Base-by-base conservation (phyloP, 139 green algal genomes). In the Chlorella sp. region DNA sequence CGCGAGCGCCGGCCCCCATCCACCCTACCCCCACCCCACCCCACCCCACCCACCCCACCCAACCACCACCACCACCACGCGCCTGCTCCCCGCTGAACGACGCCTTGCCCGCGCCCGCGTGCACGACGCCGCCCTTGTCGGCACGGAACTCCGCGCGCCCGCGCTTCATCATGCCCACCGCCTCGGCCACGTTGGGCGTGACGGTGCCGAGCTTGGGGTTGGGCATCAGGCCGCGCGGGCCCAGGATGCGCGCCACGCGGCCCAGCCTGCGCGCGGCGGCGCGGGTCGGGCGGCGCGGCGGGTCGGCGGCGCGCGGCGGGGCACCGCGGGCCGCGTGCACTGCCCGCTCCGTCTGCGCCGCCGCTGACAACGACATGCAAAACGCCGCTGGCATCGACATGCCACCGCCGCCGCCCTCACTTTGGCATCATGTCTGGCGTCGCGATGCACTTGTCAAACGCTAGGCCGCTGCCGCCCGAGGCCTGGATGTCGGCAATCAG, bases 121-220 rank as follows among this genome's bases (percentile, higher is more conserved):
- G 94, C 35, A 98, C 73, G n/a, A 92, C 85, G 29, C 67, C 88
- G 19, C 86, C 87, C 53, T 87, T 89, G 71, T 96, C 90, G 1
- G 91, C 85, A n/a, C 89, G 82, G 83, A 93, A 98, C 84, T 97
- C 88, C n/a, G 96, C 82, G 6, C 85, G 77, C 23, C 94, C 94
- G 19, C 69, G 61, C 71, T 93, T 92, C 55, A 95, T 82, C n/a
- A 84, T 77, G 23, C 58, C 29, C 21, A 98, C 74, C 1, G 93
- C 93, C 3, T 65, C 71, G 0, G 62, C 82, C 35, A 98, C 84
- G 58, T 95, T 77, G 0, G 59, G 36, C 0, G 92, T 94, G 6
- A 98, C 80, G 14, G 93, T 98, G 46, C 95, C 95, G 66, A 94
- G 82, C 90, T 98, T 99, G 68, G 95, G 93, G 83, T 98, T 98